Base-by-base conservation (phyloP, 306 rosid genomes). In the Luffa acutangula region DNA sequence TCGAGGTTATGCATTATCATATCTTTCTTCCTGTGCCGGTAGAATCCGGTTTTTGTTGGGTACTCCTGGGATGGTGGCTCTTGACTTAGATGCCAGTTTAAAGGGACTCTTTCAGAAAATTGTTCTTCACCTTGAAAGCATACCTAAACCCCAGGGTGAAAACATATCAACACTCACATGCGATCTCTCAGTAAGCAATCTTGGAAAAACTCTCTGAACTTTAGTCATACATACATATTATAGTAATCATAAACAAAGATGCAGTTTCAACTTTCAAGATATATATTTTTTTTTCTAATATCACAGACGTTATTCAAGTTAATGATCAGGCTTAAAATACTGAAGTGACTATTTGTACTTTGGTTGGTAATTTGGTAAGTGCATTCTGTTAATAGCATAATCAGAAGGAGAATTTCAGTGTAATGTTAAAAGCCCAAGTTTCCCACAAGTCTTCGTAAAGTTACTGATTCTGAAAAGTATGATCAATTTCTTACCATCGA, bases 31-130 rank as follows among this genome's bases (percentile, higher is more conserved):
- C 8, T 87, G 97, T 83, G 97, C 97, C 58, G 93, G 96, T 82
- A 89, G 99, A 89, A 91, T 95, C 77, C 92, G 97, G 73, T 95
- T 91, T 90, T 87, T 95, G 88, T 86, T 95, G 75, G 94, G 94
- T 59, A 91, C 96, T 57, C 97, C 97, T 63, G 99, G 99, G 82
- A 95, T 95, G 97, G 93, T 95, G 87, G 99, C 99, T 81, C 98
- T 93, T 70, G 99, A 92, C 82, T 81, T 95, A 87, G 99, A 95
- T 85, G 80, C 93, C 72, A 77, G 87, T 88, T 80, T 95, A 85
- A 95, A 91, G 81, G 92, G 90, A 66, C 93, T 89, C 67, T 56
- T 95, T 75, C 97, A 91, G 82, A 85, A 85, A 88, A 93, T 95
- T 36, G 93, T 93, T 81, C 94, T 78, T 80, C 93, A 93, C 86